A percentile compares a stretch with the other conserved stretches of the same genome.
Conservation (phyloP, 768 basidiomycete species). For the Kwoniella dejecticola region DNA sequence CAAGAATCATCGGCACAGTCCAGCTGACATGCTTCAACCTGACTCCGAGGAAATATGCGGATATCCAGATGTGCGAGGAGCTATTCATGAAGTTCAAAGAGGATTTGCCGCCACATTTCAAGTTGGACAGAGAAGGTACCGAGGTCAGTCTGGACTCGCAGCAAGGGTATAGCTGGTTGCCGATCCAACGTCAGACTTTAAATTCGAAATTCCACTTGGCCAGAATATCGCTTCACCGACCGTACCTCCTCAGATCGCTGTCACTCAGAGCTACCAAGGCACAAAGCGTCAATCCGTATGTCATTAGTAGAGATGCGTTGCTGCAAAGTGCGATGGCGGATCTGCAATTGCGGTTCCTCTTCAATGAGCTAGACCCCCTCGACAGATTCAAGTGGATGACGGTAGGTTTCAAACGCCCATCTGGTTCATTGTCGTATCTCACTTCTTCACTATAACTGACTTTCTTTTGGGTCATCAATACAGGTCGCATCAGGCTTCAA, state of each 20-base stretch:
- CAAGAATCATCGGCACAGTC: slow-evolving; percentile 30
- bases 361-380: slow-evolving; percentile 25
- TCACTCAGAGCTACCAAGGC: neutral
- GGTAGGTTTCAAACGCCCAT: slow-evolving; percentile 4
- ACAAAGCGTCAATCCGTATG: slow-evolving; percentile 2
- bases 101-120: slow-evolving; percentile 36
- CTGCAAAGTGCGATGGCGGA: slow-evolving; percentile 31
- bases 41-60: slow-evolving; percentile 16
- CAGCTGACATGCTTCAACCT: slow-evolving; percentile 32
- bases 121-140: slow-evolving; percentile 20
- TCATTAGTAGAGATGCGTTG: slow-evolving; percentile 24
- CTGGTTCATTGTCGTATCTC: neutral
- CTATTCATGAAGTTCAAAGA: slow-evolving; percentile 22
- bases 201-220: slow-evolving; percentile 38
- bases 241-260: slow-evolving; percentile 32
- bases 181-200: slow-evolving; percentile 30
- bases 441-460: too few species aligned
- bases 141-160: slow-evolving; percentile 22
- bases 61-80: slow-evolving; percentile 30
- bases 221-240: slow-evolving; percentile 36
- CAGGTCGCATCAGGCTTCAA: slow-evolving; percentile 40
- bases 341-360: slow-evolving; percentile 22
- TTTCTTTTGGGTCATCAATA: too few species aligned
- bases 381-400: slow-evolving; percentile 38
- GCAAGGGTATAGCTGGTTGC: slow-evolving; percentile 18